Conservation (phyloP, 768 basidiomycete species). For the Cyclocybe cylindracea region DNA sequence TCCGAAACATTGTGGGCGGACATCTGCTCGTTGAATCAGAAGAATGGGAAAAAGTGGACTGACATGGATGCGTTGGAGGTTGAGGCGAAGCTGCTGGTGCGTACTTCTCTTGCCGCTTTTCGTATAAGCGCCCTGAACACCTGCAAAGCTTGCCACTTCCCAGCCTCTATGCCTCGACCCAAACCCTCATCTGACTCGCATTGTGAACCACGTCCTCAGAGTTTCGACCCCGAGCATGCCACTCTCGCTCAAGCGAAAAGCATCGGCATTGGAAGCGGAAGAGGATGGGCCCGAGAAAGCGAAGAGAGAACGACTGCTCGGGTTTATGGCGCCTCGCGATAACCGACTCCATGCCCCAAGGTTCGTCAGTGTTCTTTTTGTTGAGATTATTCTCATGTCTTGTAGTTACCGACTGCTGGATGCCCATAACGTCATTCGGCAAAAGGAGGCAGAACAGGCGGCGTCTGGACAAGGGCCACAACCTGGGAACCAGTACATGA, state of each 20-base stretch:
- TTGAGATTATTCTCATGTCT: slow-evolving; percentile 1
- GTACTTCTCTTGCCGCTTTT: slow-evolving; percentile 23
- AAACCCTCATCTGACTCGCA: slow-evolving; percentile 71
- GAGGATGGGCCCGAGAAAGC: slow-evolving; percentile 78
- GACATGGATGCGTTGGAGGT: slow-evolving; percentile 73
- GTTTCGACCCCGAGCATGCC: slow-evolving; percentile 76
- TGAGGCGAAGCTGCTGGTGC: slow-evolving; percentile 73
- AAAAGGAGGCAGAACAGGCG: slow-evolving; percentile 24
- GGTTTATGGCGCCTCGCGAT: slow-evolving; percentile 72
- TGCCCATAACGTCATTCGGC: slow-evolving; percentile 32
- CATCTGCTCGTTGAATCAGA: slow-evolving; percentile 68
- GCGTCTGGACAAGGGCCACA: slow-evolving; percentile 27
- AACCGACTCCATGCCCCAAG: slow-evolving; percentile 49
- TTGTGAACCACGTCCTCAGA: slow-evolving; percentile 73
- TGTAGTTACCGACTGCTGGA: slow-evolving; percentile 63
- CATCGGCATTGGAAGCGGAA: slow-evolving; percentile 66
- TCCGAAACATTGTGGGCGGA: slow-evolving; percentile 80
- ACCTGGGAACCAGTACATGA: slow-evolving; percentile 25
- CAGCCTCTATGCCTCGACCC: slow-evolving; percentile 81
- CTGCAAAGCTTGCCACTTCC: slow-evolving; percentile 64
- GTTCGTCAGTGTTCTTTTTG: slow-evolving; percentile 31
- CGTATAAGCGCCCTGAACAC: slow-evolving; percentile 1
- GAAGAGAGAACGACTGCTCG: slow-evolving; percentile 71
- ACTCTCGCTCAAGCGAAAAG: slow-evolving; percentile 75
- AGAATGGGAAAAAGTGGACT: slow-evolving; percentile 58